Base-by-base conservation (phyloP, 1,284 basidiomycete species). In the Sanghuangporus sanghuang region DNA sequence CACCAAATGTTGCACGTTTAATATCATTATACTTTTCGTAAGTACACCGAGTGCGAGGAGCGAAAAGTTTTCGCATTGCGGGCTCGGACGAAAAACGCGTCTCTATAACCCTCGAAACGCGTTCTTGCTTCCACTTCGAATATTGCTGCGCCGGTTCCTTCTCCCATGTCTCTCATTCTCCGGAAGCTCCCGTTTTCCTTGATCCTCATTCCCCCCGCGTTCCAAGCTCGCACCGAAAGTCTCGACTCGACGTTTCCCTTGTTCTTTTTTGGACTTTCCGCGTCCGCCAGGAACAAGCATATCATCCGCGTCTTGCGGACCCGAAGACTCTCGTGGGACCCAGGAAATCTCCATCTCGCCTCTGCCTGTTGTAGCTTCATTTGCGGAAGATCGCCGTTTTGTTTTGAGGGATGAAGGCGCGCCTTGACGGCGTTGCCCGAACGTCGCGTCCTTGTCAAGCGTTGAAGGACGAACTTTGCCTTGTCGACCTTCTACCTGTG, bases 61-160 rank as follows among this genome's bases (percentile, higher is more conserved):
- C 11, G 44, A 58, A n/a, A 23, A 38, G 3, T 32, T 32, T 23
- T 32, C 27, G 27, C 27, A 3, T 32, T 32, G 27, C 27, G 27
- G 27, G 3, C 27, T 32, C 27, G 27, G 27, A 32, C 27, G 27
- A 32, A 32, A 32, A 32, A 32, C 5, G 27, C 27, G 4, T 32
- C 27, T 32, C 63, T 69, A 74, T 67, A 78, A 67, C 65, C 71
- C 72, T 73, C 86, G 79, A 73, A 95, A 94, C 2, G 84, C 85
- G 74, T 95, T 95, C 78, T 87, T 94, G 73, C 90, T 93, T 55
- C 93, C 93, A 72, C 93, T 95, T 63, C 93, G 79, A 64, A 90
- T 83, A 3, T 85, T 86, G 69, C 85, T 83, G 71, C 93, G 77
- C 69, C 90, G 79, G 53, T 89, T 81, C 32, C 82, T 89, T 72